Conservation (phyloP, 73 alveolate genomes). For the Effrenium voratum region DNA sequence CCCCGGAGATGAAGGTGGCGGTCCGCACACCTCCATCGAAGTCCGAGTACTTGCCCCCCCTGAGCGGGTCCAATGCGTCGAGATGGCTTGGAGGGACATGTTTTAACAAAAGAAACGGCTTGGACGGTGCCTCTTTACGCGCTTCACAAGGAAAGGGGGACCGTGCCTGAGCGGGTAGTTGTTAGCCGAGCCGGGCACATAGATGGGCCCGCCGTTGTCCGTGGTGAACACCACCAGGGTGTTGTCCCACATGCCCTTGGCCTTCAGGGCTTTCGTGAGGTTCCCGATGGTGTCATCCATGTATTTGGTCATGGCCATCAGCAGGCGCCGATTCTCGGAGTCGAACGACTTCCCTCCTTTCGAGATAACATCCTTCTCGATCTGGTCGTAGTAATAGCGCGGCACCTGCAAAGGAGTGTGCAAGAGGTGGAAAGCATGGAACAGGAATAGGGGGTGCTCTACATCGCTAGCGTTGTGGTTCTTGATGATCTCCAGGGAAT, state of each 20-base stretch:
- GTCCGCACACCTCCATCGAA: conserved; percentile 89
- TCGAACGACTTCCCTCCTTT: conserved; percentile 54
- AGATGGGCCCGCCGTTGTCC: conserved; percentile 93
- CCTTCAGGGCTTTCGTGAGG: conserved; percentile 33
- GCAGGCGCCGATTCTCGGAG: conserved; percentile 45
- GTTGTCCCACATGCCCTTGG: conserved; percentile 91
- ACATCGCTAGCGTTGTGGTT: conserved; percentile 53
- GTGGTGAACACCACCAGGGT: conserved; percentile 83
- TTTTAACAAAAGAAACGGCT: neutral
- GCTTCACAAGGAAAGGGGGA: no score
- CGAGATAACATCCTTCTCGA: conserved; percentile 2
- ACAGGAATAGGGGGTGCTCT: conserved; percentile 60
- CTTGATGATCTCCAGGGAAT: conserved; percentile 39
- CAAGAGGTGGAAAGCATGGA: conserved; percentile 80
- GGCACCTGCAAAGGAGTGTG: conserved; percentile 87
- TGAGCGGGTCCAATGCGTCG: neutral
- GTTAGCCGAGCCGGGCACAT: conserved; percentile 84
- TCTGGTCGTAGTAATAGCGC: conserved; percentile 20
- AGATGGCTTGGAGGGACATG: neutral
- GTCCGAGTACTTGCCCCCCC: conserved; percentile 89
- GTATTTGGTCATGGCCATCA: conserved; percentile 69
- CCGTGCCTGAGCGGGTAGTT: conserved; percentile 65
- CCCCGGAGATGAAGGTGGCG: conserved; percentile 76
- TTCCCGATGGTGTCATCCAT: conserved; percentile 58
- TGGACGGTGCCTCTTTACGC: neutral